These are phyloP conservation scores for Cystofilobasidium capitatum DNA, from an alignment of 768 basidiomycete species.

Conservation along the genomic window DNA sequence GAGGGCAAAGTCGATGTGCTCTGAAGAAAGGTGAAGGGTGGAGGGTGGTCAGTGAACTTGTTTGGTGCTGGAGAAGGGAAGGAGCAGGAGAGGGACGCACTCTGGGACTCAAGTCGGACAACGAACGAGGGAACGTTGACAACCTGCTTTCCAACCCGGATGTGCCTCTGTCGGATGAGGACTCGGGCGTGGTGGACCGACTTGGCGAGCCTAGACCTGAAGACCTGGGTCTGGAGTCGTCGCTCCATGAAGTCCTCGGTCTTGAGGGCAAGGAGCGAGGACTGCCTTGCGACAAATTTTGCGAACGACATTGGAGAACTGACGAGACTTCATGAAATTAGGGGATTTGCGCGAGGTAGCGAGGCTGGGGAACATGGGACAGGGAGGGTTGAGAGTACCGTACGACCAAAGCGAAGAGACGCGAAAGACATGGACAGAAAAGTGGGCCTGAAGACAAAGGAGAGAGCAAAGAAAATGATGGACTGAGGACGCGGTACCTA, in stretches of 20 bases:
- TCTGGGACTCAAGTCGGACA: constrained; percentile 98
- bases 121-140: constrained; percentile 98
- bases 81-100: constrained; percentile 31
- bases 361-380: too few species aligned
- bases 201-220: constrained; percentile 93
- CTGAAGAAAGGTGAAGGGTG: constrained; percentile 11
- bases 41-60: neutral
- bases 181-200: constrained; percentile 97
- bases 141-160: constrained; percentile 87
- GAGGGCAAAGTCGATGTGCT: constrained; percentile 96
- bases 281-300: too few species aligned
- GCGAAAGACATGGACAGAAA: too few species aligned
- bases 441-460: too few species aligned
- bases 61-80: neutral
- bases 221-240: constrained; percentile 96
- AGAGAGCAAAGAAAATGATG: too few species aligned
- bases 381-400: too few species aligned
- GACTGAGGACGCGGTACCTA: too few species aligned
- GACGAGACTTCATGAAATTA: too few species aligned
- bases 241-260: constrained; percentile 99
- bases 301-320: too few species aligned
- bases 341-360: too few species aligned
- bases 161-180: constrained; percentile 77
- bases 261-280: too few species aligned
- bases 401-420: too few species aligned